Conservation (phyloP, 108 stramenopile genomes). For the Conticribra weissflogii region DNA sequence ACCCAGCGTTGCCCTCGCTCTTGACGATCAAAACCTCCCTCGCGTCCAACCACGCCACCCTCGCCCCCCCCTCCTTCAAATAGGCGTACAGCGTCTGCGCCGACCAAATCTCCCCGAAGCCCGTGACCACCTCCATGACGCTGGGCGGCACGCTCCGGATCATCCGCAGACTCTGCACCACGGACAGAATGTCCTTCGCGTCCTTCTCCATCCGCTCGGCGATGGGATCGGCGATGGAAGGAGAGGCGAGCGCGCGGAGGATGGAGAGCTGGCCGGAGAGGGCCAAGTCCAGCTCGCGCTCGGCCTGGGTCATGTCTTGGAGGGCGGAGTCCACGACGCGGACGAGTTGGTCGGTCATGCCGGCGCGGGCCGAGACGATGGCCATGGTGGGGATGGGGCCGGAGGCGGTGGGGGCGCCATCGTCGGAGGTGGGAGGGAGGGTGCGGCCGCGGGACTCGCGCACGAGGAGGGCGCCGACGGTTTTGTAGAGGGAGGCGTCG, state of each 20-base stretch:
- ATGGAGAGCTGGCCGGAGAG: conserved; percentile 48
- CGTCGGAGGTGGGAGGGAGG: background rate
- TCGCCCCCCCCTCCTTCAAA: conserved; percentile 46
- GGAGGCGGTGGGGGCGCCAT: background rate
- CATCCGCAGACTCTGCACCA: conserved; percentile 70
- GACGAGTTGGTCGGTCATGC: conserved; percentile 80
- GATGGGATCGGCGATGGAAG: conserved; percentile 49
- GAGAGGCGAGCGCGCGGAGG: conserved; percentile 57
- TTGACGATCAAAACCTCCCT: conserved; percentile 80
- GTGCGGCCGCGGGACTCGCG: conserved; percentile 45
- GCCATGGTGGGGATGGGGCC: conserved; percentile 80
- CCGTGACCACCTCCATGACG: conserved; percentile 85
- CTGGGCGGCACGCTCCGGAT: conserved; percentile 72
- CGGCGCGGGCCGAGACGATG: conserved; percentile 84
- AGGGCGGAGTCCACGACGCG: conserved; percentile 69
- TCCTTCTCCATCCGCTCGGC: conserved; percentile 59
- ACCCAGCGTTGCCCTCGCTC: conserved; percentile 53
- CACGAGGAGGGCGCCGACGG: conserved; percentile 72
- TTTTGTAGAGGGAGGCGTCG: conserved; percentile 61
- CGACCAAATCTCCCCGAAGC: conserved; percentile 92
- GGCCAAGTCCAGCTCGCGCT: conserved; percentile 41
- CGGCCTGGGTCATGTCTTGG: conserved; percentile 56
- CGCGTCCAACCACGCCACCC: conserved; percentile 80
- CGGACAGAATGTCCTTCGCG: conserved; percentile 64
- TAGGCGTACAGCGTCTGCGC: conserved; percentile 82